A percentile compares a stretch with the other conserved stretches of the same genome.
Evolutionary conservation across 2,329 filamentous ascomycete species (phyloP).

Genomic region (Clarireedia paspali): DNA sequence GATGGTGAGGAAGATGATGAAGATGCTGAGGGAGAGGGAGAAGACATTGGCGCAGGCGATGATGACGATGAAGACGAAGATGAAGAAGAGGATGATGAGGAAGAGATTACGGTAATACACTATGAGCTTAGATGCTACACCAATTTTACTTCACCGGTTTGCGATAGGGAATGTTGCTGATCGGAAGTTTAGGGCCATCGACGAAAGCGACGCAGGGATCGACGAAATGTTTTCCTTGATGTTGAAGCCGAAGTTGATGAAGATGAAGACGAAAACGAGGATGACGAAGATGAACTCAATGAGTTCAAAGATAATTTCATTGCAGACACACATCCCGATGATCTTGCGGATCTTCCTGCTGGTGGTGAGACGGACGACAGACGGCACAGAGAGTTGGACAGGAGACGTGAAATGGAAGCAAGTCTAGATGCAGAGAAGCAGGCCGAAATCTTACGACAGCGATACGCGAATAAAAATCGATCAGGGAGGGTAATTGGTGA

Average conservation of each 20-base stretch:
- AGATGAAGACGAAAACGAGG: slow-evolving; percentile 78
- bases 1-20: slow-evolving; percentile 35
- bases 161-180: slow-evolving; percentile 16
- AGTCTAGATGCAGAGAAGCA: slow-evolving; percentile 92
- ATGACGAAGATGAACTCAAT: slow-evolving; percentile 83
- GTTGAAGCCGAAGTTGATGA: slow-evolving; percentile 97
- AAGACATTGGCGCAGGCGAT: slow-evolving; percentile 25
- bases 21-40: slow-evolving; percentile 36
- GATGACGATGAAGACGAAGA: slow-evolving; percentile 40
- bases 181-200: slow-evolving; percentile 49
- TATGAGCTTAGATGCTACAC: not conserved
- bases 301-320: slow-evolving; percentile 74
- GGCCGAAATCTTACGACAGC: slow-evolving; percentile 76
- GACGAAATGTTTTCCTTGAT: slow-evolving; percentile 85
- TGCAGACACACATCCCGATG: slow-evolving; percentile 84
- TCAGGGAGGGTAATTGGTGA: slow-evolving; percentile 59
- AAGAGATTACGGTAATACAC: slow-evolving; percentile 43
- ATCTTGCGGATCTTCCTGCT: slow-evolving; percentile 66
- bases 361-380: slow-evolving; percentile 82
- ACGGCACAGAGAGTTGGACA: slow-evolving; percentile 88
- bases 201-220: slow-evolving; percentile 69
- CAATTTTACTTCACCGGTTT: slow-evolving; percentile 7
- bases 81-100: slow-evolving; percentile 55
- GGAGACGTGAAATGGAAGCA: slow-evolving; percentile 77
- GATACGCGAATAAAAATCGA: slow-evolving; percentile 77